Evolutionary conservation across 2,329 filamentous ascomycete species (phyloP).

Genomic region (Stromatinia cepivora): DNA sequence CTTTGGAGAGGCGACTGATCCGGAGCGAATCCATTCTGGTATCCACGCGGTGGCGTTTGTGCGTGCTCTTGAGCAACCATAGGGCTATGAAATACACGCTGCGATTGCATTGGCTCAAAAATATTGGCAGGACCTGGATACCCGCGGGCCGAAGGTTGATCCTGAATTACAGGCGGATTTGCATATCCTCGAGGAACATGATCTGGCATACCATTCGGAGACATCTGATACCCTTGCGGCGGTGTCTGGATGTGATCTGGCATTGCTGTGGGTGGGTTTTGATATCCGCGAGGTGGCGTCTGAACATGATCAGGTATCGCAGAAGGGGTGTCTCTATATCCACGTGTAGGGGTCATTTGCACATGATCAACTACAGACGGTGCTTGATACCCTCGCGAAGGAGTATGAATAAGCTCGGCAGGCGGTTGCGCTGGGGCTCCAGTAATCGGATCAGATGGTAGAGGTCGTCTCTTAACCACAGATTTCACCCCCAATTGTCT

Average conservation of each 20-base stretch:
- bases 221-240: slow-evolving; percentile 42
- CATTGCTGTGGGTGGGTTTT: slow-evolving; percentile 43
- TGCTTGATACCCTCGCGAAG: slow-evolving; percentile 48
- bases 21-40: slow-evolving; percentile 48
- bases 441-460: slow-evolving; percentile 73
- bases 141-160: slow-evolving; percentile 50
- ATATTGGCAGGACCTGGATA: slow-evolving; percentile 39
- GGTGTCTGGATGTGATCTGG: slow-evolving; percentile 51
- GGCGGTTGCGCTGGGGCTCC: slow-evolving; percentile 41
- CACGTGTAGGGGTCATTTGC: slow-evolving; percentile 51
- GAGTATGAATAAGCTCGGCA: slow-evolving; percentile 50
- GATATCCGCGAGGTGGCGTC: slow-evolving; percentile 50
- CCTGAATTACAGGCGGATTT: slow-evolving; percentile 44
- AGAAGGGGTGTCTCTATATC: slow-evolving; percentile 42
- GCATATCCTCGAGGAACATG: slow-evolving; percentile 49
- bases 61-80: slow-evolving; percentile 35
- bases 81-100: slow-evolving; percentile 40
- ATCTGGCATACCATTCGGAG: slow-evolving; percentile 47
- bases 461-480: slow-evolving; percentile 76
- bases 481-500: slow-evolving; percentile 51
- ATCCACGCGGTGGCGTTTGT: slow-evolving; percentile 52
- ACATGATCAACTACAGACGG: slow-evolving; percentile 35
- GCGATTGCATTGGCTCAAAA: slow-evolving; percentile 48
- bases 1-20: slow-evolving; percentile 55
- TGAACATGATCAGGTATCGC: slow-evolving; percentile 47